Evolutionary conservation across 352 stramenopile genomes (phyloP), one percentile per base, ranked within the genome.

Genomic region (Globisporangium viniferum): DNA sequence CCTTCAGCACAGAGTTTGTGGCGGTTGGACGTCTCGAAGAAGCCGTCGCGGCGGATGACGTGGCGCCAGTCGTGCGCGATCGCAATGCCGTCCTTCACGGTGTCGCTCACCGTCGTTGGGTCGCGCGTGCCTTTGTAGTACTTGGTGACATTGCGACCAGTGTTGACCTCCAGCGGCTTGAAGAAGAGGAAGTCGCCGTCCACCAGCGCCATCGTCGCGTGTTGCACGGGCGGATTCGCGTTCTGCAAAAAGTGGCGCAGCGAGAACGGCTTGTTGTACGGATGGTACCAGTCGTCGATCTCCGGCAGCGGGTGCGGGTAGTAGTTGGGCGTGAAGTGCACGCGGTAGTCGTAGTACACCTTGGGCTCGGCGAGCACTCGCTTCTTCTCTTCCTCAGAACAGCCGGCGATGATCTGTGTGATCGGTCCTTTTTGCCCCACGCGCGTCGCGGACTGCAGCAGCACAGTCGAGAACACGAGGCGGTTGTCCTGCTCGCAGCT

Each of bases 51-150:
- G 24, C 73, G 70, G 41, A 87, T 74, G 59, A 77, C 80, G 48
- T 77, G 74, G 39, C 62, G 69, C 79, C 74, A 84, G 66, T 84
- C 77, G 56, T 84, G 78, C 1, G 78, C 80, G 24, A 88, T 65
- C 14, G 78, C 78, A 2, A 79, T 36, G 39, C 80, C 78, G 41
- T 86, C 73, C 2, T 63, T 58, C 5, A 86, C 80, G 3, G 69
- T 76, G 62, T 88, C 80, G 18, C 69, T 77, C n/a, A 84, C 75
- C 0, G 27, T 73, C 9, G 44, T 4, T 20, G 72, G 46, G 9
- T 84, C 66, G 54, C 76, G 73, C 24, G 24, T 70, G 36, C 68
- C 72, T 12, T 66, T 54, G 58, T 82, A 85, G 69, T 82, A 86
- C 33, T 73, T 76, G 29, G 71, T 59, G 14, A 86, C 55, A 59